Conservation (phyloP, 2,329 filamentous ascomycete species). For the Fusarium hostae region DNA sequence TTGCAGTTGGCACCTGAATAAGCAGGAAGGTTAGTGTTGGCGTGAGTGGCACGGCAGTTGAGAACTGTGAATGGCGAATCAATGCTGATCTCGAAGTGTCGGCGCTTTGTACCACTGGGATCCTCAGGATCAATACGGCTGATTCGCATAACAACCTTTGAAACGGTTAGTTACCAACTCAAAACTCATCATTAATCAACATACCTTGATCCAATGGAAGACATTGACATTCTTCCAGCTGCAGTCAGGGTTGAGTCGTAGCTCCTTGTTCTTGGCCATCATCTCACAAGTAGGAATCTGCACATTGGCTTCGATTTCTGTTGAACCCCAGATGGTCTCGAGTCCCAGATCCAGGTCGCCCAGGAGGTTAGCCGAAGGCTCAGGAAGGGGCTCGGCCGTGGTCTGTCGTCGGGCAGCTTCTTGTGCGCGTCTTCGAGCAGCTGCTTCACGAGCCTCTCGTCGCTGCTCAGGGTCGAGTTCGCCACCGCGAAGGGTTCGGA, state of each 20-base stretch:
- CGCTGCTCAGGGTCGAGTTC: slow-evolving; percentile 70
- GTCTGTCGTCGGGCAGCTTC: slow-evolving; percentile 59
- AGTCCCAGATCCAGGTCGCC: slow-evolving; percentile 78
- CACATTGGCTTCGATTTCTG: slow-evolving; percentile 94
- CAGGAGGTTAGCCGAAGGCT: slow-evolving; percentile 75
- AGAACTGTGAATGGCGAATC: slow-evolving; percentile 95
- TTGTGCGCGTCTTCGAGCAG: slow-evolving; percentile 62
- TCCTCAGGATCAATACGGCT: slow-evolving; percentile 85
- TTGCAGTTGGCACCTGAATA: slow-evolving; percentile 70
- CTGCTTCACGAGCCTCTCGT: slow-evolving; percentile 59
- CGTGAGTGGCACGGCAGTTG: slow-evolving; percentile 91
- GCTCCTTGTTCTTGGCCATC: slow-evolving; percentile 77
- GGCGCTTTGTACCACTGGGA: slow-evolving; percentile 74
- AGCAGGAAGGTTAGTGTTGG: slow-evolving; percentile 85
- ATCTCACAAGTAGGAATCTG: slow-evolving; percentile 89
- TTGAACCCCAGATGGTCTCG: slow-evolving; percentile 83
- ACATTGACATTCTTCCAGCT: slow-evolving; percentile 95
- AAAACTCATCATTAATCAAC: slow-evolving; percentile 36
- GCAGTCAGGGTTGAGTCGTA: slow-evolving; percentile 85
- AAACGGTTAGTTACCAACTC: background rate
- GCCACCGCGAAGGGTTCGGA: slow-evolving; percentile 82
- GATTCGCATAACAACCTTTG: slow-evolving; percentile 88
- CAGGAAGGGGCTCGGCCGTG: slow-evolving; percentile 57
- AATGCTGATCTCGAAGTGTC: slow-evolving; percentile 96
- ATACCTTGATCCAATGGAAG: slow-evolving; percentile 95